A percentile compares a stretch with the other conserved stretches of the same genome.
Evolutionary conservation across 768 basidiomycete genomes (phyloP).

Genomic region (Rhodosporidiobolus odoratus): DNA sequence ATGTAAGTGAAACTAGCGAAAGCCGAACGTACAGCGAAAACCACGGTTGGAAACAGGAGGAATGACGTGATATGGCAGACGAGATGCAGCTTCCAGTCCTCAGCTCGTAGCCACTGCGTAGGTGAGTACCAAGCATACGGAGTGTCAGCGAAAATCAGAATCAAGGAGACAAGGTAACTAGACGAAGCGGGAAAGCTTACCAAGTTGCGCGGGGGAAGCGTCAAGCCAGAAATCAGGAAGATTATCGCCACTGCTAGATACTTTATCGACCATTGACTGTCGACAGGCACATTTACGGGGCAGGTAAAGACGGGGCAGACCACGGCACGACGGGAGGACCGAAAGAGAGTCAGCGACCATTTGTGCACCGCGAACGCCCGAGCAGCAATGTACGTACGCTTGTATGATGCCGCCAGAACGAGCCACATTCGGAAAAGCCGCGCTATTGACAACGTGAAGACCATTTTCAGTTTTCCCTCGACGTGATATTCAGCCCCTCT

Average conservation of each 20-base stretch:
- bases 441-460: neutral
- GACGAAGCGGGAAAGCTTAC: constrained; percentile 6
- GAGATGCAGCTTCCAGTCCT: constrained; percentile 43
- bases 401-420: constrained; percentile 41
- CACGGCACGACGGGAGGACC: neutral
- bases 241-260: constrained; percentile 44
- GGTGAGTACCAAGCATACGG: neutral
- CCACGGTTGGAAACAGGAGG: constrained; percentile 43
- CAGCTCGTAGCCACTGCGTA: constrained; percentile 28
- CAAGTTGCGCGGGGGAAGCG: constrained; percentile 42
- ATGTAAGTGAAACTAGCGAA: neutral
- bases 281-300: neutral
- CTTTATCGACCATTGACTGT: constrained; percentile 41
- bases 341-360: neutral
- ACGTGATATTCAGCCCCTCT: no score
- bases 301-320: neutral
- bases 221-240: constrained; percentile 44
- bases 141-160: neutral
- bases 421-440: constrained; percentile 43
- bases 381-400: constrained; percentile 18
- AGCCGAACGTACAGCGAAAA: constrained; percentile 41
- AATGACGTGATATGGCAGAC: constrained; percentile 44
- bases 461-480: neutral
- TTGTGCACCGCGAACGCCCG: neutral
- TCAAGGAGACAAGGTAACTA: neutral